Evolutionary conservation across 768 basidiomycete species (phyloP), one percentile per base, ranked within the genome.

Genomic region (Strobilomyces echinocephalus): DNA sequence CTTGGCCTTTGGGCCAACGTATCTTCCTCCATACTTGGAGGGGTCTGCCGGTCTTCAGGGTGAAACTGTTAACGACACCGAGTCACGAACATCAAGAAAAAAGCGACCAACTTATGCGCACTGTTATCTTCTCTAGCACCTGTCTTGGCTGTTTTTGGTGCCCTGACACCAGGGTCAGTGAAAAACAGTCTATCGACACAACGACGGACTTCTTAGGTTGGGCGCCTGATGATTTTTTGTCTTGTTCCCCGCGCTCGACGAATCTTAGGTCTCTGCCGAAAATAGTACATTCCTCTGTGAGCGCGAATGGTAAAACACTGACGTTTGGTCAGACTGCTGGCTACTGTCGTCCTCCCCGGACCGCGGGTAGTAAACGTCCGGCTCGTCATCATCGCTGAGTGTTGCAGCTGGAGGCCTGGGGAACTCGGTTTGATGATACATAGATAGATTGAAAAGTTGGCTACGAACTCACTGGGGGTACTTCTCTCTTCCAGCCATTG

Each of bases 141-240:
- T 0, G 6, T 24, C 5, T 18, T 5, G 7, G 1, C 1, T 16
- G n/a, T 8, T 18, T 11, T 2, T 1, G 34, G 15, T 5, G 8
- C 9, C 0, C 53, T 54, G 28, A 38, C 36, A 43, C 11, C 10
- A 14, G 36, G 16, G 36, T 28, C 30, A 20, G 31, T 34, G 41
- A 45, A 44, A 33, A 24, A 18, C 21, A 14, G n/a, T 20, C 5
- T 44, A 2, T 11, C 20, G 20, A 30, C 1, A n/a, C 31, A 20
- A 18, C 8, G 20, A 57, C 53, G 8, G 6, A 64, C 63, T 8
- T 14, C 12, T 31, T 28, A 21, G 12, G 4, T 0, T 10, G 40
- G 15, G 1, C 2, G 1, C 14, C 21, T 7, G 24, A 18, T 1
- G 5, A 0, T 5, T 0, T 0, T 0, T 5, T 14, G 2, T 2